phyloP scores from a whole-genome alignment of 2,329 filamentous ascomycete species.

The Diaporthe sp. region DNA sequence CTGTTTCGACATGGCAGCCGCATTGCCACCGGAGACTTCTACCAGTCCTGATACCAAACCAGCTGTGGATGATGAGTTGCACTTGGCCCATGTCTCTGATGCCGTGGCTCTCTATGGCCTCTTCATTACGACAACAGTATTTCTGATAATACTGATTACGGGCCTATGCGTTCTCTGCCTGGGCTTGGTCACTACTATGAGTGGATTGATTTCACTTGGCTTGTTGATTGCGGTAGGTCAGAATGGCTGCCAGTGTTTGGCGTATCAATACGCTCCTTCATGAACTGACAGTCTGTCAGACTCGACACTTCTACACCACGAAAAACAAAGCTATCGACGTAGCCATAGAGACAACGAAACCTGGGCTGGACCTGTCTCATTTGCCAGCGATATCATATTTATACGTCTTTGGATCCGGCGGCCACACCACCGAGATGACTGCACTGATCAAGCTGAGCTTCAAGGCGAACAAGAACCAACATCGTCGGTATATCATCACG shows the following conservation, averaged over 20 bases:
- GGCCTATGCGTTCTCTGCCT: conserved; percentile 13
- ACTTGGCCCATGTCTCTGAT: conserved; percentile 17
- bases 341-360: conserved; percentile 26
- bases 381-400: conserved; percentile 70
- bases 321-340: conserved; percentile 32
- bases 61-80: conserved; percentile 19
- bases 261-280: background rate
- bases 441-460: conserved; percentile 79
- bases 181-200: conserved; percentile 11
- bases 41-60: background rate
- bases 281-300: background rate
- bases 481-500: conserved; percentile 86
- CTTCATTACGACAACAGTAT: conserved; percentile 3
- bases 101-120: conserved; percentile 20
- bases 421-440: conserved; percentile 96
- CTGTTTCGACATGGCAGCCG: conserved; percentile 8
- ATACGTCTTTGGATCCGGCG: conserved; percentile 90
- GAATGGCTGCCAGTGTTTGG: background rate
- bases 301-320: conserved; percentile 18
- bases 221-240: conserved; percentile 17
- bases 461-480: conserved; percentile 64
- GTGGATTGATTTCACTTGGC: conserved; percentile 1
- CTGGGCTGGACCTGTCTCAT: conserved; percentile 38
- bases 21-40: background rate
- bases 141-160: conserved; percentile 8